Base-by-base conservation (phyloP, 108 stramenopile species). In the Pelagomonas calceolata region DNA sequence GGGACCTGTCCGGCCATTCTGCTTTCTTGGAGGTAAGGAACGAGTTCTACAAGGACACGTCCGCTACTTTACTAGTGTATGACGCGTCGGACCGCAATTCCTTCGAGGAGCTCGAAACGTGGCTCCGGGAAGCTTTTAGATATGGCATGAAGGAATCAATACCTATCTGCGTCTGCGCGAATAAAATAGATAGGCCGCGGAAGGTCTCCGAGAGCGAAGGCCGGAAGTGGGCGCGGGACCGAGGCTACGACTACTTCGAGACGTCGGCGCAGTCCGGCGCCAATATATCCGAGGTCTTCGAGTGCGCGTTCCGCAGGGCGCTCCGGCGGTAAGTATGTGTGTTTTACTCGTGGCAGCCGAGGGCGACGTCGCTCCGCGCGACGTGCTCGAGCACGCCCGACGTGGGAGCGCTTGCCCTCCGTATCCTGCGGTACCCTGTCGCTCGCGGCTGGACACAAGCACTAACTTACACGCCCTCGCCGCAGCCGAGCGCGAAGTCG, bases 1-100 rank as follows among this genome's bases (percentile, higher is more conserved):
- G 80, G 79, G 81, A 82, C 30, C 70, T 84, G 32, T 75, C 68
- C 66, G 90, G 90, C 21, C 85, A 87, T 67, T 35, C 71, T 16
- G 88, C 84, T n/a, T 89, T 88, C 78, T 81, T 79, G 34, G 88
- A 89, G 66, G 88, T 91, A 0, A 73, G 90, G 18, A 91, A 91
- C 66, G 90, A 91, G 39, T 91, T 91, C 67, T 89, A 89, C 84
- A 85, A 85, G 67, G 85, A 89, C 67, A 73, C 86, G 18, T 84
- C 87, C 45, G 90, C 85, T n/a, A 78, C 77, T 10, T 32, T 88
- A 0, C 70, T 89, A 34, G 82, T 86, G 64, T 90, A 76, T 66
- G 90, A 90, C 63, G 85, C 88, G 37, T 75, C 78, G 16, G 69
- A 73, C 35, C 71, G 79, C 34, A 30, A 74, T 34, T 79, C 76